Evolutionary conservation across 2,329 filamentous ascomycete genomes (phyloP).

Genomic region (Aspergillus versicolor): DNA sequence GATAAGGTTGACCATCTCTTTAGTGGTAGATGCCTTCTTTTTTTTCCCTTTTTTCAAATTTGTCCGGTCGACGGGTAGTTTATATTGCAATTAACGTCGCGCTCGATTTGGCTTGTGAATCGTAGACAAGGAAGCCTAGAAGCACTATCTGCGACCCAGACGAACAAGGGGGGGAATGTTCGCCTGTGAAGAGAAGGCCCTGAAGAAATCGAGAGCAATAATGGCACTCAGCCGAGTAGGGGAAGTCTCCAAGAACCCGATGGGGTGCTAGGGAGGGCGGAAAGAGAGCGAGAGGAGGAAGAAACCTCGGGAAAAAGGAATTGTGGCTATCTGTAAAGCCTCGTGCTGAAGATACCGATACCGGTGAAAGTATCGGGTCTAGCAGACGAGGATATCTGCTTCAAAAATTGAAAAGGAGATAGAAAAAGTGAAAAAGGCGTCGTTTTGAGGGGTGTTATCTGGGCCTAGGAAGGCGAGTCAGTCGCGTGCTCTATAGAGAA

Average conservation of each 20-base stretch:
- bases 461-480: constrained; percentile 50
- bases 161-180: constrained; percentile 78
- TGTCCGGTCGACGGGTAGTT: neutral
- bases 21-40: constrained; percentile 6
- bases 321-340: constrained; percentile 68
- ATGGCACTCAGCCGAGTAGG: constrained; percentile 77
- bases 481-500: constrained; percentile 6
- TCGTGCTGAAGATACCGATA: constrained; percentile 80
- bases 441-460: constrained; percentile 56
- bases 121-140: constrained; percentile 50
- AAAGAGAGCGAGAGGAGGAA: constrained; percentile 73
- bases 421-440: constrained; percentile 9
- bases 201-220: constrained; percentile 64
- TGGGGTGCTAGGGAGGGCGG: constrained; percentile 78
- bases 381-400: constrained; percentile 72
- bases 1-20: constrained; percentile 81
- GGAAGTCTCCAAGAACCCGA: constrained; percentile 53
- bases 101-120: constrained; percentile 17
- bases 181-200: constrained; percentile 95
- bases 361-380: constrained; percentile 78
- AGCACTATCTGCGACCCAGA: constrained; percentile 98
- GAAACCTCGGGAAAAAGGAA: constrained; percentile 81
- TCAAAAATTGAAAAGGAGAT: constrained; percentile 19
- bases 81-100: constrained; percentile 5
- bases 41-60: neutral